Evolutionary conservation across 768 basidiomycete genomes (phyloP).

Genomic region (Melanogaster broomeanus): DNA sequence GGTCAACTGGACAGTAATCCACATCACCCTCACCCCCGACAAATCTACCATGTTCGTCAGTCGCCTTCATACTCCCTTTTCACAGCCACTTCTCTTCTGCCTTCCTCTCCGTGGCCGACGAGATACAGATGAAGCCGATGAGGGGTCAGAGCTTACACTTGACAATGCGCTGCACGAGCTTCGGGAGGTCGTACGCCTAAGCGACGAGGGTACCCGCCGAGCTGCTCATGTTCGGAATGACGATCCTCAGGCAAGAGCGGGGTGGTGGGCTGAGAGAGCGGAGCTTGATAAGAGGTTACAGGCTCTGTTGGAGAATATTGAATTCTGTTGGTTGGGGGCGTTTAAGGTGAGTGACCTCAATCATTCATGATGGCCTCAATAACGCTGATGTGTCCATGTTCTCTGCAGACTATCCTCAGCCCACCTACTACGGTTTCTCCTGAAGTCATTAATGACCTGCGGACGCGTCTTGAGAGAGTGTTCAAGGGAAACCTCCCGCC

Average conservation of each 20-base stretch:
- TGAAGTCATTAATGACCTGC: constrained; percentile 55
- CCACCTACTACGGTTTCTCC: constrained; percentile 43
- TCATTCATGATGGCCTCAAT: not conserved
- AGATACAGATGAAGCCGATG: constrained; percentile 72
- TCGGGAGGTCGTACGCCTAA: constrained; percentile 74
- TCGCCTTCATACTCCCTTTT: constrained; percentile 61
- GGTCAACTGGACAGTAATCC: constrained; percentile 78
- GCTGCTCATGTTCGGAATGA: constrained; percentile 73
- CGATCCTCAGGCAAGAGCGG: constrained; percentile 60
- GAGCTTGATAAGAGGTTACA: constrained; percentile 77
- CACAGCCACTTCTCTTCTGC: constrained; percentile 76
- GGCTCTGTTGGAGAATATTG: constrained; percentile 79
- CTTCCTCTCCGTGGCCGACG: constrained; percentile 85
- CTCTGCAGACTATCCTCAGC: constrained; percentile 60
- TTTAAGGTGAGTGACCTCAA: constrained; percentile 73
- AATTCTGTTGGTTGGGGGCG: constrained; percentile 95
- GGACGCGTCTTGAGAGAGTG: constrained; percentile 70
- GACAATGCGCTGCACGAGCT: constrained; percentile 75
- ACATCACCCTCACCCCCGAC: constrained; percentile 82
- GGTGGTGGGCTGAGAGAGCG: constrained; percentile 86
- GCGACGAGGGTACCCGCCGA: constrained; percentile 71
- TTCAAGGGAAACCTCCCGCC: constrained; percentile 65
- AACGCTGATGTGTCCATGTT: not conserved
- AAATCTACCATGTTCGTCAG: constrained; percentile 81
- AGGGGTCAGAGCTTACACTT: constrained; percentile 72